Evolutionary conservation across 1,284 basidiomycete genomes (phyloP).

Genomic region (Pseudozyma thailandica): DNA sequence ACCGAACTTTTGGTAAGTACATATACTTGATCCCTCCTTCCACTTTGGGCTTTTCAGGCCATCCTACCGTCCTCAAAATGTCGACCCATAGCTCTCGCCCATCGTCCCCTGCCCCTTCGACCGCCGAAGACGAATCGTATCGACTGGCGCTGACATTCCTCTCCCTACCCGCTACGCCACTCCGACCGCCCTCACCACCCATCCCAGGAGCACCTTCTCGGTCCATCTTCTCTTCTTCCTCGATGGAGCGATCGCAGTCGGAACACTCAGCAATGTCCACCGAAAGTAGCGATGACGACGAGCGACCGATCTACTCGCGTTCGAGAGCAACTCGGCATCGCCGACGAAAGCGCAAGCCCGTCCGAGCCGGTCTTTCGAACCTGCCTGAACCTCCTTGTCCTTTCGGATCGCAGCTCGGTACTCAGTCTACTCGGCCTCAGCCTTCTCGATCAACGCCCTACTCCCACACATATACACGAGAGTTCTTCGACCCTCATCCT

Average conservation of each 20-base stretch:
- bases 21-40: not conserved
- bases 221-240: not conserved
- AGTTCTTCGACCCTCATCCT: conserved; percentile 10
- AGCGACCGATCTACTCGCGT: not conserved
- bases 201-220: not conserved
- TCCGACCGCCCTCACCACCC: not conserved
- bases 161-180: conserved; percentile 1
- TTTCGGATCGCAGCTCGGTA: conserved; percentile 18
- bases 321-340: not conserved
- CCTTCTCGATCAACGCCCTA: conserved; percentile 9
- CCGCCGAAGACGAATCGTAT: conserved; percentile 3
- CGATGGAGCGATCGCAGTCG: not conserved
- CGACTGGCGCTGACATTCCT: conserved; percentile 14
- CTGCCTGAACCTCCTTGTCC: conserved; percentile 15
- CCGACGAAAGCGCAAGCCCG: not conserved
- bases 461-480: conserved; percentile 1
- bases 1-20: not conserved
- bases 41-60: not conserved
- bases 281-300: not conserved
- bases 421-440: not conserved
- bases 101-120: not conserved
- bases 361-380: conserved; percentile 11
- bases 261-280: not conserved
- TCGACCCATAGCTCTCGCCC: not conserved
- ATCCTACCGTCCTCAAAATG: not conserved